Base-by-base conservation (phyloP, 2,329 filamentous ascomycete genomes). In the Penicillium verrucosum region DNA sequence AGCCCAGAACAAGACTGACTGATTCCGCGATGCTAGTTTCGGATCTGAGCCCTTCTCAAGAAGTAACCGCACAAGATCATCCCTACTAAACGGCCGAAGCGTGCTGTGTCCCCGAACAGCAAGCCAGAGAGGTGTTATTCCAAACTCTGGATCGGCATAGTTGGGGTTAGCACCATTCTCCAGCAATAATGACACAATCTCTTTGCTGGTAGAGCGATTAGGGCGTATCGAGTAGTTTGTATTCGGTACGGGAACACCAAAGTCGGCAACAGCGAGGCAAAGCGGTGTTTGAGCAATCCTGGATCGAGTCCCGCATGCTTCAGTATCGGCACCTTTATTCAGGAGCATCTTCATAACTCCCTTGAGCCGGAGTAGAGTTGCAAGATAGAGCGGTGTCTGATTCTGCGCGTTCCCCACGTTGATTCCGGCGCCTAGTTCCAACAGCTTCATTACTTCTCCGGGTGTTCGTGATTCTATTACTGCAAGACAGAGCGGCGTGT, bases 101-200 rank as follows among this genome's bases (percentile, higher is more conserved):
- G 4, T 27, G 2, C 12, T 14, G 3, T 23, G 1, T 27, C 16
- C 16, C 16, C 32, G 21, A 16, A 52, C 16, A 14, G 41, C 50
- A 38, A 52, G 50, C 41, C 50, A 52, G 11, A 52, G 23, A 37
- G 50, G 41, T n/a, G 50, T 34, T 8, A 45, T 45, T 3, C 50
- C 50, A 37, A 12, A n/a, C 23, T 11, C 27, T 16, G 32, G 50
- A 29, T 52, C 50, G 6, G 16, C 5, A 29, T 29, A 45, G n/a
- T 52, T 45, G 7, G 30, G 41, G 27, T 52, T 36, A 6, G 41
- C 50, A 5, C 50, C 50, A 21, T 38, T 36, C 4, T 45, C 4
- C 41, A 52, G 9, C 14, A 52, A 18, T 1, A 52, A 37, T 23
- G 21, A 18, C 21, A 51, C 14, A 32, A 51, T 14, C 37, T 23